Evolutionary conservation across 148 eudicot species (phyloP), one percentile per base, ranked within the genome.

Genomic region (Nepenthes gracilis): DNA sequence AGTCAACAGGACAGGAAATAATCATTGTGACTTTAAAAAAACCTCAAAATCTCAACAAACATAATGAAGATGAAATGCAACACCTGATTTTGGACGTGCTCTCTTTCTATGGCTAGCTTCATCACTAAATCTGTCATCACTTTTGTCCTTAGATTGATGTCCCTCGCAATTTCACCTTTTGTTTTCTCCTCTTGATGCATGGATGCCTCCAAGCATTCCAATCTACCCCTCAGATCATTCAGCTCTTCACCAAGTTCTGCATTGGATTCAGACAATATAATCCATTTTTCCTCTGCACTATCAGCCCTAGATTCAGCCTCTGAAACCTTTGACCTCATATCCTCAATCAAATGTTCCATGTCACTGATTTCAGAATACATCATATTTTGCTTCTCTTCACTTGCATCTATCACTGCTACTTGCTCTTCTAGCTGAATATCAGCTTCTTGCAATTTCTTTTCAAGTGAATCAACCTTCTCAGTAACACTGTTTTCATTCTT

Each of bases 31-130:
- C 53, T 33, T 45, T 12, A 47, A 11, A 15, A 32, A 23, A 36
- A 34, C 45, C 36, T 36, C 59, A 23, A 15, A 54, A 40, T 36
- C 53, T 40, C 35, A 54, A 45, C 11, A 1, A 37, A 5, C 32
- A 63, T 50, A 38, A 40, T 32, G n/a, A 2, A 10, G 36, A 55
- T 55, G 58, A 58, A 9, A 58, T 33, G 43, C 35, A 47, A 32
- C 32, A 94, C 99, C 97, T 94, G 92, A 57, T 85, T 86, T 59
- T 80, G 86, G 62, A 94, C 86, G 70, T 79, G 87, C 63, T 86
- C 88, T 78, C 99, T 84, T 75, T 93, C 97, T 62, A 82, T 54
- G 40, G 89, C 86, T 79, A 94, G 70, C 62, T 83, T 86, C 86
- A 86, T 56, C 47, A 89, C 84, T 75, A 89, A 65, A 70, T 86